phyloP scores from a whole-genome alignment of 2,329 filamentous ascomycete genomes.

The Aspergillus ibericus region DNA sequence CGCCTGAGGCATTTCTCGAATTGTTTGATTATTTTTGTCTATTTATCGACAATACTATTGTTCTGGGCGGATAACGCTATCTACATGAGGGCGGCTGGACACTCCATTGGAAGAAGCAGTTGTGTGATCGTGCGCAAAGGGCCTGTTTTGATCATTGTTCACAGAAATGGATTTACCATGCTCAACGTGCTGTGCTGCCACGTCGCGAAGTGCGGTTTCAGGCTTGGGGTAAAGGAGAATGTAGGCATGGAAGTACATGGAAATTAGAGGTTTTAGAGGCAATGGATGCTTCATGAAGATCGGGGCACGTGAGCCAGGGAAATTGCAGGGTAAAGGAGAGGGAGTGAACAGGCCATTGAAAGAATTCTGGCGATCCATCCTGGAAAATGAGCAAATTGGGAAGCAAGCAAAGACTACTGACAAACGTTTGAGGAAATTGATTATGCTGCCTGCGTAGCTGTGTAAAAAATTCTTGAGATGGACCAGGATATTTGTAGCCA shows the following conservation, averaged over 20 bases:
- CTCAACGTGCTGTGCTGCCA: neutral
- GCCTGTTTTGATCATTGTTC: neutral
- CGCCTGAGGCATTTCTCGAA: neutral
- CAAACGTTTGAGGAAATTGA: neutral
- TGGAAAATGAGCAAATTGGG: neutral
- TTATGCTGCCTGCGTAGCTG: neutral
- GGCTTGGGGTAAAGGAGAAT: neutral
- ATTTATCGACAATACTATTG: no score
- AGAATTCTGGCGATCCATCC: neutral
- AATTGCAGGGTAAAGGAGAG: neutral
- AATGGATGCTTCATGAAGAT: neutral
- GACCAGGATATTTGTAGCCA: neutral
- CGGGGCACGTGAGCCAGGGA: neutral
- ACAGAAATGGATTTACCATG: neutral
- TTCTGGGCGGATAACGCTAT: neutral
- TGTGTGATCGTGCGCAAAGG: neutral
- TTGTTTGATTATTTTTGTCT: no score
- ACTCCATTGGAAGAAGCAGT: neutral
- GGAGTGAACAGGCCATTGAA: neutral
- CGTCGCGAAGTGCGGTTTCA: neutral
- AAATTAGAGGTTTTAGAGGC: constrained; percentile 2
- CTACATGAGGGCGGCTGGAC: neutral
- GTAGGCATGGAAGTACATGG: neutral
- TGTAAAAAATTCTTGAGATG: neutral
- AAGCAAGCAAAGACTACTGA: neutral